Evolutionary conservation across 345 rosid species (phyloP).

Genomic region (Citrus sp.): DNA sequence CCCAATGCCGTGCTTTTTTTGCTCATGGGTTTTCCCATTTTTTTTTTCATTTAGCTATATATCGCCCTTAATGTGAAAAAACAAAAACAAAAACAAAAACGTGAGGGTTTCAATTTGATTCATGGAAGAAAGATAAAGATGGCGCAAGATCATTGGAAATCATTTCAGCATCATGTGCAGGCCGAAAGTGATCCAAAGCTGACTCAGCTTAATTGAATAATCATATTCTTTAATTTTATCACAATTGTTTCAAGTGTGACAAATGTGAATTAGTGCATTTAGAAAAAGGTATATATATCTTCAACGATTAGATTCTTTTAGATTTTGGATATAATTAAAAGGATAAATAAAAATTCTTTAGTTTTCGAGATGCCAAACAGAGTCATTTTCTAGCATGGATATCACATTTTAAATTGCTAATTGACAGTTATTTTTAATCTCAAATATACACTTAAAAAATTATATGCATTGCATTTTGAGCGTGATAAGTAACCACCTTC

Average conservation of each 20-base stretch:
- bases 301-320: background rate
- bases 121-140: background rate
- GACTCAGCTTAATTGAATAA: background rate
- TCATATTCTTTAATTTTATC: background rate
- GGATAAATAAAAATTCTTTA: too few species aligned
- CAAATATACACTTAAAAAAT: too few species aligned
- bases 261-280: background rate
- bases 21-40: too few species aligned
- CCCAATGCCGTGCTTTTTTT: background rate
- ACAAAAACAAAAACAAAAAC: background rate
- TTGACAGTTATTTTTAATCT: too few species aligned
- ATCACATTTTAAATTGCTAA: too few species aligned
- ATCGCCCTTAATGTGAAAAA: too few species aligned
- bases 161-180: background rate
- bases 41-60: too few species aligned
- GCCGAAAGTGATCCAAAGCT: background rate
- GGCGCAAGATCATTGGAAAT: slow-evolving; percentile 2
- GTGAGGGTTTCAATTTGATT: background rate
- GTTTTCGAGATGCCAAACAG: too few species aligned
- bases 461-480: too few species aligned
- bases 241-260: background rate
- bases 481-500: too few species aligned
- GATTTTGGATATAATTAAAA: background rate
- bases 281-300: background rate
- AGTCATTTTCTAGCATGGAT: too few species aligned